These are phyloP conservation scores for Wallacemonas collosoma DNA, from an alignment of 208 protist genomes.

Conservation along the genomic window DNA sequence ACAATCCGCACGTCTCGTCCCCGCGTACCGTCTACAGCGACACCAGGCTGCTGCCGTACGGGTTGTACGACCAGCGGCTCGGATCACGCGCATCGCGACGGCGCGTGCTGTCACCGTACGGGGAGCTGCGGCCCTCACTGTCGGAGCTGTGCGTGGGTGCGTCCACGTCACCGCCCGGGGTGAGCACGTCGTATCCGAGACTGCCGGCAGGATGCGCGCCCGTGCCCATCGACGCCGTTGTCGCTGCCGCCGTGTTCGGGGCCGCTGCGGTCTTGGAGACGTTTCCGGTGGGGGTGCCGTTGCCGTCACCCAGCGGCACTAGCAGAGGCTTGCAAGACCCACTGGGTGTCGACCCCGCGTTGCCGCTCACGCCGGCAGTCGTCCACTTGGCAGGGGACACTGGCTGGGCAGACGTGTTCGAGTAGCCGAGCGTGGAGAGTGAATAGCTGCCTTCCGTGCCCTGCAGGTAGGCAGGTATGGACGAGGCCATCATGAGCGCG, in stretches of 20 bases:
- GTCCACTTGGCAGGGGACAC: slow-evolving; percentile 4
- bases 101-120: neutral
- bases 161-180: neutral
- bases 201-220: neutral
- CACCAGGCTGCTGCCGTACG: slow-evolving; percentile 9
- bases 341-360: neutral
- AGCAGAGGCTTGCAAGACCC: slow-evolving; percentile 1
- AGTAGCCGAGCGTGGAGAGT: slow-evolving; percentile 13
- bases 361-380: neutral
- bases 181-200: neutral
- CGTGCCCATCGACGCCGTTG: neutral
- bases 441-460: slow-evolving; percentile 2
- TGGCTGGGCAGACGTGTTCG: slow-evolving; percentile 4
- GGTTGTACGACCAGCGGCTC: slow-evolving; percentile 18
- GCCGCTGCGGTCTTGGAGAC: neutral
- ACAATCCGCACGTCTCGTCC: too few relatives aligned
- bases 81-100: slow-evolving; percentile 11
- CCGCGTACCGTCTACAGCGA: neutral
- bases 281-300: neutral
- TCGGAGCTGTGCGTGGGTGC: neutral
- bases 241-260: neutral
- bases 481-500: neutral
- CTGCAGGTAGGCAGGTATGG: neutral
- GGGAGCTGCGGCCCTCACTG: slow-evolving; percentile 1
- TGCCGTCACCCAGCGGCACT: neutral